These are phyloP conservation scores for Apiotrichum gamsii DNA, from an alignment of 1,284 basidiomycete species.

Conservation along the genomic window DNA sequence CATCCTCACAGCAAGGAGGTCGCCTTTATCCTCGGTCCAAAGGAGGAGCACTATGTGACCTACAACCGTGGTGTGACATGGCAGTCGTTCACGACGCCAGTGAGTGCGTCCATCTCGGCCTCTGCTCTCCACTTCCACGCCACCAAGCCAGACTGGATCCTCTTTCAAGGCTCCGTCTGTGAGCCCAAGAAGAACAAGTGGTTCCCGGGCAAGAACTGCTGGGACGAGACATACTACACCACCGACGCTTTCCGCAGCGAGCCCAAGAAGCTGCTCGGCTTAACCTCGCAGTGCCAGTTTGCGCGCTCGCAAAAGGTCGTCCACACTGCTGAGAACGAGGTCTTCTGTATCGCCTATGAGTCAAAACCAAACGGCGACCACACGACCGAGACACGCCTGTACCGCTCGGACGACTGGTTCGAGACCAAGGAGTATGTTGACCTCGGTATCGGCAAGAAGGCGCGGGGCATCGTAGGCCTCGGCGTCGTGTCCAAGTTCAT, in stretches of 20 bases:
- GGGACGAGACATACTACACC: constrained; percentile 85
- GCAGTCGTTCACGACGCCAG: constrained; percentile 67
- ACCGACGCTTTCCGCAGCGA: constrained; percentile 66
- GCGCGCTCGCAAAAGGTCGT: constrained; percentile 79
- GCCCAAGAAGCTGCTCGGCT: constrained; percentile 57
- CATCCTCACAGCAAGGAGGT: constrained; percentile 78
- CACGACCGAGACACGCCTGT: constrained; percentile 64
- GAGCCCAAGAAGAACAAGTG: constrained; percentile 56
- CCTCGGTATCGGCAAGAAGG: constrained; percentile 70
- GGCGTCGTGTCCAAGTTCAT: constrained; percentile 87
- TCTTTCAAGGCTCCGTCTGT: constrained; percentile 78
- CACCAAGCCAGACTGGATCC: constrained; percentile 64
- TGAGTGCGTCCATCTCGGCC: constrained; percentile 56
- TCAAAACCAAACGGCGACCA: constrained; percentile 49
- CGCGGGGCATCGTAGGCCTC: constrained; percentile 76
- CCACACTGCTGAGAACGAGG: constrained; percentile 61
- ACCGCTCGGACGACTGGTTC: constrained; percentile 78
- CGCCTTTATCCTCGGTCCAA: constrained; percentile 75
- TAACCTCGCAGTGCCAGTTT: constrained; percentile 74
- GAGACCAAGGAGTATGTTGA: constrained; percentile 60
- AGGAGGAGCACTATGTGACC: constrained; percentile 72
- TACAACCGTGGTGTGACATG: constrained; percentile 77
- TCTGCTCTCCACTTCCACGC: constrained; percentile 79
- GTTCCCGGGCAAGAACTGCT: constrained; percentile 56
- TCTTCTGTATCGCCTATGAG: constrained; percentile 75